These are phyloP conservation scores for Discostella stelligera DNA, from an alignment of 352 stramenopile species.

Conservation along the genomic window DNA sequence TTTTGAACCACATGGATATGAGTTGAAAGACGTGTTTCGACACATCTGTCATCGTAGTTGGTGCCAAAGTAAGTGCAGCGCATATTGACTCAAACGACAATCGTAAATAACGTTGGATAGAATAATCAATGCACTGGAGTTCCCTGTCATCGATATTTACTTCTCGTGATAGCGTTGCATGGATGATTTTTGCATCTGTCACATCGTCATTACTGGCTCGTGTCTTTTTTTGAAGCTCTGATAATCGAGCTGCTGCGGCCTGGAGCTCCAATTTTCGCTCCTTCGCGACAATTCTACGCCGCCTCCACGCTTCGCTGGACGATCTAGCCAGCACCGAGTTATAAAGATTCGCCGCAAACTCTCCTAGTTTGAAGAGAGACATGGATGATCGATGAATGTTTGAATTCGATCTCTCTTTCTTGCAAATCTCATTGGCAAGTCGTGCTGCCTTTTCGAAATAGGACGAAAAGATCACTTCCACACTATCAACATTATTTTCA, in stretches of 20 bases:
- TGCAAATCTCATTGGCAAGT: slow-evolving; percentile 50
- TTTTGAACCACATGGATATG: slow-evolving; percentile 92
- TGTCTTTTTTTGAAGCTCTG: slow-evolving; percentile 71
- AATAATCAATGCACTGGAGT: slow-evolving; percentile 85
- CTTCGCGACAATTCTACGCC: slow-evolving; percentile 34
- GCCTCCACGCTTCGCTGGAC: slow-evolving; percentile 88
- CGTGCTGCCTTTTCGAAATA: slow-evolving; percentile 87
- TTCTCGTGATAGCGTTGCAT: slow-evolving; percentile 81
- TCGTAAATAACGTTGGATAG: slow-evolving; percentile 86
- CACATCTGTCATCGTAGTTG: slow-evolving; percentile 82
- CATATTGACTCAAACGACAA: slow-evolving; percentile 88
- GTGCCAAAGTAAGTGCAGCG: slow-evolving; percentile 58
- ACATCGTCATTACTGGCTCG: slow-evolving; percentile 36
- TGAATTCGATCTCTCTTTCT: slow-evolving; percentile 38
- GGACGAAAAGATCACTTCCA: slow-evolving; percentile 88
- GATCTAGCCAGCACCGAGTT: slow-evolving; percentile 87
- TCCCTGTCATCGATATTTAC: slow-evolving; percentile 88
- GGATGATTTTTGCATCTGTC: slow-evolving; percentile 16
- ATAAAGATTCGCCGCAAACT: slow-evolving; percentile 91
- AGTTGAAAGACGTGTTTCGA: slow-evolving; percentile 89
- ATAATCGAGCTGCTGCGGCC: slow-evolving; percentile 62
- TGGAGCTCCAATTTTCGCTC: slow-evolving; percentile 48
- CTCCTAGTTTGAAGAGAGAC: slow-evolving; percentile 86
- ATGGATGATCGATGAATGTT: slow-evolving; percentile 79
- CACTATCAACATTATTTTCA: slow-evolving; percentile 89